phyloP scores from a whole-genome alignment of 2,329 filamentous ascomycete genomes.

The Aspergillus sp. region DNA sequence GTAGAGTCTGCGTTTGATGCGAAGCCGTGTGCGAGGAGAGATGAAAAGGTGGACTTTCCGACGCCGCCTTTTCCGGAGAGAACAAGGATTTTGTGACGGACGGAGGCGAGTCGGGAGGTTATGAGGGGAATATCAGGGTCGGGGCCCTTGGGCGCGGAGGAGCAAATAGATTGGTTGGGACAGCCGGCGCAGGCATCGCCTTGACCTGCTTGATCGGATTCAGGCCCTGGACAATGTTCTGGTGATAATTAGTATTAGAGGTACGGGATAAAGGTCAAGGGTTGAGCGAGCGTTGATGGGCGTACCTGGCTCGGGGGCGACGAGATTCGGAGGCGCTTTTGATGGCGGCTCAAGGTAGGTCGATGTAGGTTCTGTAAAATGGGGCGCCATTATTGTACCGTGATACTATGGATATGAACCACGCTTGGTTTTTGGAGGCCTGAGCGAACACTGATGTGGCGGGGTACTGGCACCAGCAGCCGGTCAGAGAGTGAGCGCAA shows the following conservation, averaged over 20 bases:
- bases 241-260: constrained; percentile 4
- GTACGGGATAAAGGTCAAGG: not conserved
- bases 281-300: not conserved
- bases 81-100: constrained; percentile 90
- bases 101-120: constrained; percentile 73
- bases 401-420: not conserved
- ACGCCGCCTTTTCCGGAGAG: constrained; percentile 95
- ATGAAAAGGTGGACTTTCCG: constrained; percentile 92
- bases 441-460: not conserved
- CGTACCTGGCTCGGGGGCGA: constrained; percentile 81
- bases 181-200: constrained; percentile 88
- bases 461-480: not conserved
- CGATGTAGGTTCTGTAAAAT: constrained; percentile 70
- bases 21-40: constrained; percentile 84
- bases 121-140: constrained; percentile 93
- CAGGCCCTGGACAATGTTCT: constrained; percentile 88
- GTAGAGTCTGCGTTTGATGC: constrained; percentile 74
- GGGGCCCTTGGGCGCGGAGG: constrained; percentile 88
- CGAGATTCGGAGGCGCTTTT: constrained; percentile 76
- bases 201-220: constrained; percentile 56
- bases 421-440: not conserved
- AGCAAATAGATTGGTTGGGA: constrained; percentile 94
- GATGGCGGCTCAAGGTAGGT: constrained; percentile 74
- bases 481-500: not conserved
- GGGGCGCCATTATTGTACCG: constrained; percentile 68